Evolutionary conservation across 2,329 filamentous ascomycete species (phyloP), one percentile per base, ranked within the genome.

Genomic region (Huntiella savannae): DNA sequence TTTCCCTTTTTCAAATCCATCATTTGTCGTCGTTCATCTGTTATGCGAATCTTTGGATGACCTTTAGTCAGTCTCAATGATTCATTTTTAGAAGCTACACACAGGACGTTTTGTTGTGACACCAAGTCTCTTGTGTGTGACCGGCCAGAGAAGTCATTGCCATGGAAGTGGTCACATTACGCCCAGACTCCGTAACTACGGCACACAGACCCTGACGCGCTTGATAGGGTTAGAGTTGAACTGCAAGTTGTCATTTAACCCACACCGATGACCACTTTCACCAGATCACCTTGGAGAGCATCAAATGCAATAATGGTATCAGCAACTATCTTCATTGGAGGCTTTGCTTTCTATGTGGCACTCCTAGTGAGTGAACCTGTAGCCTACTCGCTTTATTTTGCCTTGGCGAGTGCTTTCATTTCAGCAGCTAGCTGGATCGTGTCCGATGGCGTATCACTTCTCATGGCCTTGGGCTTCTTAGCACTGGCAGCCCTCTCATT

Each of bases 271-370:
- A 19, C 10, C 8, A 15, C 11, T 17, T 16, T 17, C 15, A 15
- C 19, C 8, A 11, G 3, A 39, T 15, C 10, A 39, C 10, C 1
- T 17, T 10, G 12, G 10, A 5, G 19, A 15, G 15, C 5, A 11
- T 11, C 5, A 28, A 40, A 19, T 40, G 8, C 7, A 12, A 40
- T 4, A 33, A 46, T 46, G 44, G 39, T 38, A 10, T 39, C 46
- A 5, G 22, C 35, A 10, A 17, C 33, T n/a, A 15, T 48, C n/a
- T 12, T 48, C 16, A 19, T 38, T 2, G 35, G 46, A 15, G 46
- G 46, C 4, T 15, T 48, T 28, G 33, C 46, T 8, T 13, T 43
- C 13, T 48, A 48, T 16, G 40, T 40, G 12, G 46, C 46, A n/a
- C 40, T 43, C 22, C 46, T 48, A 19, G 32, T 48, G 8, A 48